These are phyloP conservation scores for Rhodotorula toruloides DNA, from an alignment of 768 basidiomycete genomes.

Conservation along the genomic window DNA sequence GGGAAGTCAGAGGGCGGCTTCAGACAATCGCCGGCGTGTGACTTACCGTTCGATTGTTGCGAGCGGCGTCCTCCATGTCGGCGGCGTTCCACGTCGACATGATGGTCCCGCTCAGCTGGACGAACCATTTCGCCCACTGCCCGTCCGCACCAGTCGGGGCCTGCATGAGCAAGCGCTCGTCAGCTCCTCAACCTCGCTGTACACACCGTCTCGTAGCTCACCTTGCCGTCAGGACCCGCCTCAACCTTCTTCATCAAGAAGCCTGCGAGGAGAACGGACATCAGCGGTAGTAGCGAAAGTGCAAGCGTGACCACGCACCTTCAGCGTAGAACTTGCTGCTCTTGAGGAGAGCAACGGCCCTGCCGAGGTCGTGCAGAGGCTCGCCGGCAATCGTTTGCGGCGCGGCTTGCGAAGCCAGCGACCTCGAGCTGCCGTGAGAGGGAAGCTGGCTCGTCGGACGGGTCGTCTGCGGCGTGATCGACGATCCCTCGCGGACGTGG, in stretches of 20 bases:
- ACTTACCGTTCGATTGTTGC: constrained; percentile 54
- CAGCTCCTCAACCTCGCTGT: not conserved
- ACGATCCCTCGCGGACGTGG: not conserved
- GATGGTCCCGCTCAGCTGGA: constrained; percentile 80
- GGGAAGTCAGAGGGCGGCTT: not conserved
- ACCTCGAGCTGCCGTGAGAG: constrained; percentile 4
- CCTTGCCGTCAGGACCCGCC: constrained; percentile 67
- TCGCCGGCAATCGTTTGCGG: constrained; percentile 34
- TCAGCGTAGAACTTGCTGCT: constrained; percentile 39
- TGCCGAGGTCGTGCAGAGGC: constrained; percentile 31
- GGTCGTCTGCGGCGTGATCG: no score
- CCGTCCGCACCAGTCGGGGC: constrained; percentile 62
- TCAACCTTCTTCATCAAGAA: constrained; percentile 66
- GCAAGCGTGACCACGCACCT: no score
- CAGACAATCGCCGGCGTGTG: not conserved
- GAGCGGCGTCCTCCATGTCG: constrained; percentile 75
- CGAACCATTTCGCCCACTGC: constrained; percentile 76
- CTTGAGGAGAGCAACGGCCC: constrained; percentile 31
- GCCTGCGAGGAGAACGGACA: constrained; percentile 8
- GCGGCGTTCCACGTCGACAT: constrained; percentile 89
- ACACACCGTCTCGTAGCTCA: not conserved
- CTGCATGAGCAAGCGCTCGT: constrained; percentile 34
- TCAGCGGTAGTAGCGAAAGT: no score
- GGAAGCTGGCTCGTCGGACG: not conserved
- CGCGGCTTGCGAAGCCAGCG: not conserved